Conservation (phyloP, 805 yeast species). For the Isabelozyma heimii region DNA sequence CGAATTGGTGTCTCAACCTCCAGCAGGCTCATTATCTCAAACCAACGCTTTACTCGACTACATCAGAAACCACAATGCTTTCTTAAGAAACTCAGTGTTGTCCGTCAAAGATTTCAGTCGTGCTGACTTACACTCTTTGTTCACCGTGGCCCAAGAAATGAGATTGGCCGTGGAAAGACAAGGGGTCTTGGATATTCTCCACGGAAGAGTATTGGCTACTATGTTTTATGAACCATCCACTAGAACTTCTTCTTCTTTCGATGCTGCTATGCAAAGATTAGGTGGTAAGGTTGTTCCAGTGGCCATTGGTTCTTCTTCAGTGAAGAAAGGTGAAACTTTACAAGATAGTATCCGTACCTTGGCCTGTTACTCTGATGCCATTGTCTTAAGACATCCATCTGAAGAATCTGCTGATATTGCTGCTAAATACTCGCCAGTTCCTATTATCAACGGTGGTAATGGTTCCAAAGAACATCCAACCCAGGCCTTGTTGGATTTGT, state of each 20-base stretch:
- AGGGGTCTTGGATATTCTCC: conserved; percentile 87
- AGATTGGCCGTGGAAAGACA: conserved; percentile 94
- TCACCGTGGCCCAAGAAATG: conserved; percentile 97
- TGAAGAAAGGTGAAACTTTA: conserved; percentile 95
- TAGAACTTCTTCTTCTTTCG: conserved; percentile 93
- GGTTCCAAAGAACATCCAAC: conserved; percentile 99
- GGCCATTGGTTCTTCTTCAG: conserved; percentile 84
- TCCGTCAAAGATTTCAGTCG: conserved; percentile 87
- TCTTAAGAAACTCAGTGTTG: conserved; percentile 81
- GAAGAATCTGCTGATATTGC: conserved; percentile 92
- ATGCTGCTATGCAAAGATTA: conserved; percentile 99
- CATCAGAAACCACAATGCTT: conserved; percentile 83
- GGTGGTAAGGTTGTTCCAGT: conserved; percentile 97
- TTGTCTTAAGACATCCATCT: conserved; percentile 94
- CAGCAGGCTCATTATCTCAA: conserved; percentile 68
- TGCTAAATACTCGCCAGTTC: conserved; percentile 94
- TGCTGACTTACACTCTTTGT: conserved; percentile 85
- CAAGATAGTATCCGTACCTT: conserved; percentile 95
- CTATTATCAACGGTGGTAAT: conserved; percentile 96
- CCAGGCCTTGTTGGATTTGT: conserved; percentile 94
- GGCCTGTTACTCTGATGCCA: conserved; percentile 95
- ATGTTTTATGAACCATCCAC: conserved; percentile 98
- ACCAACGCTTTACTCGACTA: conserved; percentile 76
- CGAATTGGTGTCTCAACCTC: conserved; percentile 70
- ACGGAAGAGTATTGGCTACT: conserved; percentile 89